Percentiles rank a stretch among this genome's conserved stretches.
These are phyloP conservation scores for Botryotinia globosa DNA, from an alignment of 2,329 filamentous ascomycete genomes.

Conservation along the genomic window DNA sequence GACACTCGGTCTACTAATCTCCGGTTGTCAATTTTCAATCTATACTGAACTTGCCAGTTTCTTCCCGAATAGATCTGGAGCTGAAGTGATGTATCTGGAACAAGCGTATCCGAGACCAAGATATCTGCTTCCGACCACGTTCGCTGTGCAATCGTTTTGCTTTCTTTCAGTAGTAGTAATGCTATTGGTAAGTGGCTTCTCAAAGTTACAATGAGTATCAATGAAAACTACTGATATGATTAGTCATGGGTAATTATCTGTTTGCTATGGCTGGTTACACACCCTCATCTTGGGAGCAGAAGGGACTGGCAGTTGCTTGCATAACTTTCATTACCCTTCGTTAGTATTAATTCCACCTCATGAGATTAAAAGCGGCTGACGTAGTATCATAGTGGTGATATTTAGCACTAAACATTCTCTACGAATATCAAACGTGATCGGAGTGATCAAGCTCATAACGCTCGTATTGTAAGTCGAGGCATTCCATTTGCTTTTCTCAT, in stretches of 20 bases:
- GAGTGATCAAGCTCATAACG: conserved; percentile 57
- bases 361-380: background rate
- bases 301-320: conserved; percentile 60
- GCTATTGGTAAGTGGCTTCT: conserved; percentile 46
- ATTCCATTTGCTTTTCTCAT: background rate
- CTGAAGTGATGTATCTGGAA: conserved; percentile 66
- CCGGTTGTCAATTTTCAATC: conserved; percentile 52
- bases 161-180: conserved; percentile 66
- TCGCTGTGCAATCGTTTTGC: conserved; percentile 60
- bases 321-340: conserved; percentile 44
- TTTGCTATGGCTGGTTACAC: conserved; percentile 53
- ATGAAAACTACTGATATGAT: background rate
- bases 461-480: conserved; percentile 50
- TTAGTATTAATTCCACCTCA: conserved; percentile 38
- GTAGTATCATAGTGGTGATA: conserved; percentile 40
- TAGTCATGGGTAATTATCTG: conserved; percentile 60
- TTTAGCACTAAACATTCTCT: conserved; percentile 58
- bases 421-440: conserved; percentile 54
- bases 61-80: conserved; percentile 64
- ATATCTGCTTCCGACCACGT: conserved; percentile 62
- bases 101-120: conserved; percentile 63
- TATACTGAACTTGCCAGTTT: conserved; percentile 64
- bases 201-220: background rate
- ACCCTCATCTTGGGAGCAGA: conserved; percentile 60
- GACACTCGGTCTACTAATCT: conserved; percentile 60